These are phyloP conservation scores for Sonneratia alba DNA, from an alignment of 345 rosid species.

Conservation along the genomic window DNA sequence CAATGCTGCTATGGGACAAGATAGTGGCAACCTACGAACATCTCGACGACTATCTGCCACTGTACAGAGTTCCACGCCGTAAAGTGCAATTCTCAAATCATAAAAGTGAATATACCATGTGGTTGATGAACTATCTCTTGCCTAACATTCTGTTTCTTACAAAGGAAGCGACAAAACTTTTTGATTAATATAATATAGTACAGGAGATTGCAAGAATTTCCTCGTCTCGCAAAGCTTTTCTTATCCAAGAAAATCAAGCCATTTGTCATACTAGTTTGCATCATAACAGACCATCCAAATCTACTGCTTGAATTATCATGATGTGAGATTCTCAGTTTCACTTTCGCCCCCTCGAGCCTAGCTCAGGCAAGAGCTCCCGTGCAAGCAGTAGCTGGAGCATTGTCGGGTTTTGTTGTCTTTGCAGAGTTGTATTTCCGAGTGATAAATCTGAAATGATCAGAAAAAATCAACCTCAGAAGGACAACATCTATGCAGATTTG, in stretches of 20 bases:
- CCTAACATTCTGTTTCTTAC: not conserved
- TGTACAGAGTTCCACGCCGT: not conserved
- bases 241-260: not conserved
- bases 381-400: slow-evolving; percentile 65
- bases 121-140: not conserved
- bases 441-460: slow-evolving; percentile 47
- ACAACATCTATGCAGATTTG: not conserved
- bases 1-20: too few relatives aligned
- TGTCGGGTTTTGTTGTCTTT: slow-evolving; percentile 41
- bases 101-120: too few relatives aligned
- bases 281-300: not conserved
- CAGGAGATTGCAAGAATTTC: not conserved
- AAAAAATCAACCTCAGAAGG: slow-evolving; percentile 6
- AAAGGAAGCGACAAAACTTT: not conserved
- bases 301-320: not conserved
- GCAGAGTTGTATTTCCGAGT: slow-evolving; percentile 25
- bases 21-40: not conserved
- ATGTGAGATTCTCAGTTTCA: not conserved
- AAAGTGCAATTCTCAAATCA: not conserved
- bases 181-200: not conserved
- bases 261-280: not conserved
- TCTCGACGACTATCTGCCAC: not conserved
- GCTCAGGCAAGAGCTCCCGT: slow-evolving; percentile 23
- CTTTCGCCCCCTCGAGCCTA: not conserved
- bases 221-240: not conserved